These are phyloP conservation scores for Podila clonocystis DNA, from an alignment of 192 early-diverging fungal genomes.

Conservation along the genomic window DNA sequence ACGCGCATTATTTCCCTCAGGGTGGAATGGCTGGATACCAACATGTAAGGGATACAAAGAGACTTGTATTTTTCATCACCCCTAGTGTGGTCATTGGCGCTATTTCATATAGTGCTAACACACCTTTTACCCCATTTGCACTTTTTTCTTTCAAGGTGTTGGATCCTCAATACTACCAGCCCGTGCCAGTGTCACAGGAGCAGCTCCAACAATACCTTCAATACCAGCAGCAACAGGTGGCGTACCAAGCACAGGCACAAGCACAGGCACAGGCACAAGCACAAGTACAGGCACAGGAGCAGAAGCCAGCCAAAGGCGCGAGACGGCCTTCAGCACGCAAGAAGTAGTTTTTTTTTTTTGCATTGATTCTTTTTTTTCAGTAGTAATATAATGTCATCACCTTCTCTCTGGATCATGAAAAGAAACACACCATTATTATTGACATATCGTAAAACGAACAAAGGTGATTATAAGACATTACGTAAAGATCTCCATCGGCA, in stretches of 20 bases:
- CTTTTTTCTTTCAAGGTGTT: conserved; percentile 2
- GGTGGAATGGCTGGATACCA: conserved; percentile 36
- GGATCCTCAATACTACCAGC: conserved; percentile 38
- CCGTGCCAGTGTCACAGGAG: conserved; percentile 32
- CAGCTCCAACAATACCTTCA: conserved; percentile 50
- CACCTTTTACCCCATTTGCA: background rate
- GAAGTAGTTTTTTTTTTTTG: background rate
- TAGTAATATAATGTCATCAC: background rate
- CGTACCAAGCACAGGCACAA: conserved; percentile 27
- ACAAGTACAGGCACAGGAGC: conserved; percentile 16
- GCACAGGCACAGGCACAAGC: conserved; percentile 5
- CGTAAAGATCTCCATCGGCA: conserved; percentile 68
- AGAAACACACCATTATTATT: background rate
- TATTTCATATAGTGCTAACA: background rate
- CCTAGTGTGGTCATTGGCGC: background rate
- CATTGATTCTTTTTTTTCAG: background rate
- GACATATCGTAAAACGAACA: background rate
- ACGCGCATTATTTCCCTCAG: conserved; percentile 42
- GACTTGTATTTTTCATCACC: background rate
- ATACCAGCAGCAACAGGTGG: conserved; percentile 21
- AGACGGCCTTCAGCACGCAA: too few species aligned
- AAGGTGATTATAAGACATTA: conserved; percentile 4
- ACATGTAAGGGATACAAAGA: conserved; percentile 12
- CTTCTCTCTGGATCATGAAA: background rate
- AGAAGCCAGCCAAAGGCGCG: background rate